phyloP scores from a whole-genome alignment of 176 grass and related monocot genomes.

The Guadua angustifolia region DNA sequence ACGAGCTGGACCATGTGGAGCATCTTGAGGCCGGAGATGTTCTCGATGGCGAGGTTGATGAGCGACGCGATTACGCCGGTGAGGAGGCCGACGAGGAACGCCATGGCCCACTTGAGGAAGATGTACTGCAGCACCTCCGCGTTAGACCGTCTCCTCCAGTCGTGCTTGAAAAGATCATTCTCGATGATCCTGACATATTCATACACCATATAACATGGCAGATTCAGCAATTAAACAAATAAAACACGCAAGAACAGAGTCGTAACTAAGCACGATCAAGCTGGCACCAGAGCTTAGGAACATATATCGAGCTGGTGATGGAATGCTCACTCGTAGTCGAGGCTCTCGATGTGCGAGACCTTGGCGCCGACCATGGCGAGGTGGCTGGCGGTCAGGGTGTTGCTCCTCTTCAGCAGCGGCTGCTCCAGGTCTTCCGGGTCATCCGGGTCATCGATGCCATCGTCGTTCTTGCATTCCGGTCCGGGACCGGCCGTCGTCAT shows the following conservation, averaged over 20 bases:
- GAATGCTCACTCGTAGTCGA: slow-evolving; percentile 87
- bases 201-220: background rate
- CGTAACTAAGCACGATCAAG: background rate
- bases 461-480: slow-evolving; percentile 28
- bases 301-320: background rate
- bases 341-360: slow-evolving; percentile 95
- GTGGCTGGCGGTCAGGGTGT: slow-evolving; percentile 71
- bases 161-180: slow-evolving; percentile 94
- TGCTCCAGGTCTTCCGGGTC: slow-evolving; percentile 50
- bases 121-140: slow-evolving; percentile 87
- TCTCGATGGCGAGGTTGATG: slow-evolving; percentile 96
- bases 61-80: slow-evolving; percentile 85
- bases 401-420: slow-evolving; percentile 74
- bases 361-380: slow-evolving; percentile 92
- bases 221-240: background rate
- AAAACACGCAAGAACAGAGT: background rate
- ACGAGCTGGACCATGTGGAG: slow-evolving; percentile 71
- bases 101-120: slow-evolving; percentile 86
- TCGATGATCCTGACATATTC: slow-evolving; percentile 74
- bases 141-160: slow-evolving; percentile 90
- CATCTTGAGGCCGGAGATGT: slow-evolving; percentile 93
- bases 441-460: background rate
- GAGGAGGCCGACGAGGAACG: slow-evolving; percentile 86
- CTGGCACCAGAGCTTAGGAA: background rate
- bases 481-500: background rate